Percentiles rank a stretch among this genome's conserved stretches.
These are phyloP conservation scores for Salinomyces thailandicus DNA, from an alignment of 2,329 filamentous ascomycete species.

Conservation along the genomic window DNA sequence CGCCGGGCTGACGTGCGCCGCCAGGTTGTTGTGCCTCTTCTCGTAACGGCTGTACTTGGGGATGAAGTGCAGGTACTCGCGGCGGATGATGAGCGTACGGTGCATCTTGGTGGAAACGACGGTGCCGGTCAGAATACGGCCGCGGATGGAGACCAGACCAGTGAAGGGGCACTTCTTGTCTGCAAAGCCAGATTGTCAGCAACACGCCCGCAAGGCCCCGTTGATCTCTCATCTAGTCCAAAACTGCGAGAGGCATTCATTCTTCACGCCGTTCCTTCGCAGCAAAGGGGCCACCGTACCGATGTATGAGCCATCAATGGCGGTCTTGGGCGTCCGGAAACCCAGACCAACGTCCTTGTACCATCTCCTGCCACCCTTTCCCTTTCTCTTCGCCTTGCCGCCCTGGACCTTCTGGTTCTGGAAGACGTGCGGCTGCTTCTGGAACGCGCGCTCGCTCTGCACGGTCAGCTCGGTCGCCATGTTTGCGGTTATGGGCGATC, in stretches of 20 bases:
- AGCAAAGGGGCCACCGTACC: constrained; percentile 64
- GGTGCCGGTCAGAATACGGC: constrained; percentile 98
- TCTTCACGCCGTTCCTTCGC: too few relatives aligned
- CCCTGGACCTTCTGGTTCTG: constrained; percentile 89
- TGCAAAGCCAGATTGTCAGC: constrained; percentile 36
- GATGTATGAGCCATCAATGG: constrained; percentile 98
- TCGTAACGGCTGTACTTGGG: constrained; percentile 99
- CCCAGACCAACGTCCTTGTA: constrained; percentile 99
- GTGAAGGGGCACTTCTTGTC: constrained; percentile 99
- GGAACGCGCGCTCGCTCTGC: constrained; percentile 99
- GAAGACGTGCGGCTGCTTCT: constrained; percentile 99
- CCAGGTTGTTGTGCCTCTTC: constrained; percentile 99
- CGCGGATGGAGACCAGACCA: constrained; percentile 97
- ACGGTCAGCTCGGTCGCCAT: constrained; percentile 99
- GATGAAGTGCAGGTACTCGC: constrained; percentile 99
- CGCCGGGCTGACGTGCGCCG: constrained; percentile 95
- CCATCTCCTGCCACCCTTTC: constrained; percentile 91
- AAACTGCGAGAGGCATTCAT: too few relatives aligned
- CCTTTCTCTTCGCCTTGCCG: constrained; percentile 67
- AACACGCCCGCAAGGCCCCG: too few relatives aligned
- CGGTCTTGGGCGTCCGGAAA: constrained; percentile 96
- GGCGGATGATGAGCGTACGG: constrained; percentile 97
- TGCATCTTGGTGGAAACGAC: constrained; percentile 99
- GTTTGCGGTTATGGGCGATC: constrained; percentile 39
- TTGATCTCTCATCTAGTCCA: too few relatives aligned